These are phyloP conservation scores for Lobosporangium transversale DNA, from an alignment of 192 early-diverging fungal species.

Conservation along the genomic window DNA sequence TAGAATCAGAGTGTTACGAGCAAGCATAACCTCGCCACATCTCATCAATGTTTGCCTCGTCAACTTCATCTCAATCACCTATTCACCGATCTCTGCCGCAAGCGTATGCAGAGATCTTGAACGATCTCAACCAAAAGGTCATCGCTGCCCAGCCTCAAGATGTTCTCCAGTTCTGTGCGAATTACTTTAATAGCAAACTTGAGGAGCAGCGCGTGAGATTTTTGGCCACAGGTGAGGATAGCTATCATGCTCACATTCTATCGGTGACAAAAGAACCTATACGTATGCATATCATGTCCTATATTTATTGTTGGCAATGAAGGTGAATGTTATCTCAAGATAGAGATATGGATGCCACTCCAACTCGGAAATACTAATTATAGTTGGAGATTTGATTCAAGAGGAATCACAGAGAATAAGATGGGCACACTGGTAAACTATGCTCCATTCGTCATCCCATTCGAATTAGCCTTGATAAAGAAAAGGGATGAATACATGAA, in stretches of 20 bases:
- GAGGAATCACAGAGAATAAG: too few species aligned
- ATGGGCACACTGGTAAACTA: too few species aligned
- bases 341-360: too few species aligned
- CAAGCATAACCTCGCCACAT: background rate
- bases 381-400: too few species aligned
- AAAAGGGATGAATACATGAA: background rate
- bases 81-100: constrained; percentile 51
- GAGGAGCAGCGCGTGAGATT: constrained; percentile 75
- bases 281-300: too few species aligned
- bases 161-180: constrained; percentile 92
- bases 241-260: background rate
- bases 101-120: constrained; percentile 71
- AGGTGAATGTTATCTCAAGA: too few species aligned
- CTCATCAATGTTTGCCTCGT: constrained; percentile 44
- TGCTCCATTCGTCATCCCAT: too few species aligned
- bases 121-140: constrained; percentile 86
- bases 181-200: constrained; percentile 89
- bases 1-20: background rate
- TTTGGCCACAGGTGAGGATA: constrained; percentile 41
- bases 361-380: too few species aligned
- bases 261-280: too few species aligned
- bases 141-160: constrained; percentile 83
- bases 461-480: too few species aligned
- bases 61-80: constrained; percentile 47
- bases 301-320: too few species aligned